These are phyloP conservation scores for Lizonia empirigonia DNA, from an alignment of 2,329 filamentous ascomycete genomes.

Conservation along the genomic window DNA sequence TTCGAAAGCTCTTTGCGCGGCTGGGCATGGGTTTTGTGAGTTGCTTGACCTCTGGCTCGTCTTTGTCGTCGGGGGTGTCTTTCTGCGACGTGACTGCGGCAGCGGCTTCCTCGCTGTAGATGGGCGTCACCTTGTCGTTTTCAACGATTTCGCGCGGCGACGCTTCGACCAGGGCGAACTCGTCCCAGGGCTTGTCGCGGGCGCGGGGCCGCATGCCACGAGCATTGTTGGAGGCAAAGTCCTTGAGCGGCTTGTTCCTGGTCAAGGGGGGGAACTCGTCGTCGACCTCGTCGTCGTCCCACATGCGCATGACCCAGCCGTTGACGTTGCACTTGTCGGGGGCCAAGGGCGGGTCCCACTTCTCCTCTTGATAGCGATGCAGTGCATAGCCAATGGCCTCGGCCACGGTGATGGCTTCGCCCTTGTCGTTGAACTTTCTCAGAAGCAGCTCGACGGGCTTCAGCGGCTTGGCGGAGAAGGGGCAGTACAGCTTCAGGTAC, in stretches of 20 bases:
- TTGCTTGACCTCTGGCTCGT: constrained; percentile 24
- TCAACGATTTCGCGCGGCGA: constrained; percentile 70
- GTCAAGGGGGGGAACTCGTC: constrained; percentile 83
- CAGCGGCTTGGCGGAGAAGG: constrained; percentile 68
- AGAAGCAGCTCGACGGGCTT: constrained; percentile 75
- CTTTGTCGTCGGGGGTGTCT: constrained; percentile 34
- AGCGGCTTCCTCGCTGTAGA: constrained; percentile 64
- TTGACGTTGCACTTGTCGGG: constrained; percentile 75
- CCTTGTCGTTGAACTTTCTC: constrained; percentile 70
- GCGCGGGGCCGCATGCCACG: constrained; percentile 67
- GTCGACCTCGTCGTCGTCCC: constrained; percentile 82
- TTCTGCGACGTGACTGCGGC: constrained; percentile 33
- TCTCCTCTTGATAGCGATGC: constrained; percentile 79
- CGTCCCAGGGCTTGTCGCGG: constrained; percentile 78
- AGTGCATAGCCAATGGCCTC: constrained; percentile 82
- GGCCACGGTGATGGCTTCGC: constrained; percentile 72
- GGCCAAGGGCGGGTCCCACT: constrained; percentile 69
- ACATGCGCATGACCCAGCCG: constrained; percentile 82
- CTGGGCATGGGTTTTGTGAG: constrained; percentile 34
- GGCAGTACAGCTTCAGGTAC: constrained; percentile 76
- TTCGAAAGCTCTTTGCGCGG: constrained; percentile 53
- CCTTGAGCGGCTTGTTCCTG: constrained; percentile 72
- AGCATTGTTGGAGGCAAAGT: constrained; percentile 81
- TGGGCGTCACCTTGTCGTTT: constrained; percentile 71
- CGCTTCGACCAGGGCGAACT: constrained; percentile 79